Evolutionary conservation across 352 stramenopile genomes (phyloP).

Genomic region (Pythium insidiosum): DNA sequence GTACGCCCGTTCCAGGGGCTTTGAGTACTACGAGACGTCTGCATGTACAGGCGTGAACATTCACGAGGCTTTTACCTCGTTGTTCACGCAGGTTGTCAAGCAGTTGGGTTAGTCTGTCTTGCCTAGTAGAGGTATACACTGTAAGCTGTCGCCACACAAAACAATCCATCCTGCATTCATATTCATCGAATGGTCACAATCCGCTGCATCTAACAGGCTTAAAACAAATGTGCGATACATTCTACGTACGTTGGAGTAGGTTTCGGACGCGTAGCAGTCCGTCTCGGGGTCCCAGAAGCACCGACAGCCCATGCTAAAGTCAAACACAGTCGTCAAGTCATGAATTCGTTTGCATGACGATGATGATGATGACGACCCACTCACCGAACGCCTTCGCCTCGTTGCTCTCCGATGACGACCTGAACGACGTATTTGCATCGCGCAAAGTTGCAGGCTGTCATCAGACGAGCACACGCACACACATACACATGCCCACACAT

Average conservation of each 20-base stretch:
- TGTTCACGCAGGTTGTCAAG: conserved; percentile 62
- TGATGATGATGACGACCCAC: background rate
- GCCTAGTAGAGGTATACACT: conserved; percentile 84
- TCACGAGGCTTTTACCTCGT: conserved; percentile 72
- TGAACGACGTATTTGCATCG: conserved; percentile 90
- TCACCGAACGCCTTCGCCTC: conserved; percentile 77
- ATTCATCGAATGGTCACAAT: background rate
- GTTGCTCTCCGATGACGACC: conserved; percentile 86
- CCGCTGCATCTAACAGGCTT: background rate
- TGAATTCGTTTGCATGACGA: background rate
- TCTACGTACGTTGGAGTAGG: conserved; percentile 72
- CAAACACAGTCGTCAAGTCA: background rate
- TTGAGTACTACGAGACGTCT: conserved; percentile 91
- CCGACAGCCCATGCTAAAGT: conserved; percentile 75
- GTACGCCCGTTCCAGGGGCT: conserved; percentile 71
- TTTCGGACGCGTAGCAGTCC: conserved; percentile 86
- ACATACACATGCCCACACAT: no score
- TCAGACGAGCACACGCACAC: background rate
- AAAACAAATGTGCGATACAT: background rate
- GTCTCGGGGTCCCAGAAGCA: conserved; percentile 89
- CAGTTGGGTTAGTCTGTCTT: background rate
- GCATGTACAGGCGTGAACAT: conserved; percentile 85
- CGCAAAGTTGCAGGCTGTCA: conserved; percentile 53
- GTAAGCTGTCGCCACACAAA: conserved; percentile 85
- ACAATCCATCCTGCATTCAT: conserved; percentile 65